Evolutionary conservation across 2,329 filamentous ascomycete genomes (phyloP), one percentile per base, ranked within the genome.

Genomic region (Colletotrichum somersetense): DNA sequence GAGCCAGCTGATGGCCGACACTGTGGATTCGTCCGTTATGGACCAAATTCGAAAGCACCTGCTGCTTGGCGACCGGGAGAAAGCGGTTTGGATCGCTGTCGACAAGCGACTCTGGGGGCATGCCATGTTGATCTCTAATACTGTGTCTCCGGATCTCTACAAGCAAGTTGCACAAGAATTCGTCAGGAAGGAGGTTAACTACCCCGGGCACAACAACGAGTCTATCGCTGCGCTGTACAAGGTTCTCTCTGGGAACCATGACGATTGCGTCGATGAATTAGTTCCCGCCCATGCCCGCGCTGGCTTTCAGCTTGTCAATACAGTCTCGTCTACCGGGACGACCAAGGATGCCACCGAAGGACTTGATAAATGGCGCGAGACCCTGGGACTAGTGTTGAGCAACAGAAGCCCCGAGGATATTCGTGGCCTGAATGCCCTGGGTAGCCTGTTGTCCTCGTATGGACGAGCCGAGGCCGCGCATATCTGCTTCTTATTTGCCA

Each of bases 41-140:
- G 91, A 94, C 72, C 87, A 91, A 70, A 87, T 98, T 58, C 92
- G 93, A 38, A 91, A 87, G 57, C 87, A 91, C 77, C 87, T 99
- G 5, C 86, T 97, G 11, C 85, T 89, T 66, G 96, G 97, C 12
- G 92, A 98, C 58, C 90, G 95, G 30, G 95, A 98, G 78, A 94
- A 95, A 76, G 96, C 96, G 6, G 93, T 97, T 0, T 98, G 96
- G 96, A 88, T 92, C 74, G 95, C 96, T 5, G 96, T 95, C 42
- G 96, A 99, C 80, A 95, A 95, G 80, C 91, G 95, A 61, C 85
- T 99, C 3, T 99, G 97, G 97, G 96, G 94, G 2, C 97, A 99
- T 80, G 97, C 96, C 3, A 93, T 99, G 88, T 86, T 99, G 26
- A 92, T 99, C 46, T 92, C 96, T 1, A 89, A 90, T 73, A 91